These are phyloP conservation scores for Gnaphalium uliginosum DNA, from an alignment of 129 eudicot species.

Conservation along the genomic window DNA sequence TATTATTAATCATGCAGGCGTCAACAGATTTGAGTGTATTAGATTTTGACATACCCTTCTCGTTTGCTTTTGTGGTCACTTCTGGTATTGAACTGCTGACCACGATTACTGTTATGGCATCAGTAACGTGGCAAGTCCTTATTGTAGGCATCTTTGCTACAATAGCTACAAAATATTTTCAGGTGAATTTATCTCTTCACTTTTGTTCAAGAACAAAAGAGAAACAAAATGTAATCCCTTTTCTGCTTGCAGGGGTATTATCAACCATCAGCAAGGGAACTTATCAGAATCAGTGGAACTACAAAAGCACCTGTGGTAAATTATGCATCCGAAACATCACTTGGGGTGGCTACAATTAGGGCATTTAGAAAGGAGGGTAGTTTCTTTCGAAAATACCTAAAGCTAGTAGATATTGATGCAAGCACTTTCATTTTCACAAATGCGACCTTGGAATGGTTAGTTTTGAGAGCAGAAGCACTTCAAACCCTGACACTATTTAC, in stretches of 20 bases:
- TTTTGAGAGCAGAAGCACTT: conserved; percentile 63
- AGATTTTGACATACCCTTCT: conserved; percentile 61
- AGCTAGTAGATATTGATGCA: conserved; percentile 68
- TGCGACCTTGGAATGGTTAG: conserved; percentile 66
- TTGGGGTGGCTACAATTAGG: conserved; percentile 66
- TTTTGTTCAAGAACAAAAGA: not conserved
- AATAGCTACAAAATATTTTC: conserved; percentile 51
- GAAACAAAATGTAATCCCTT: not conserved
- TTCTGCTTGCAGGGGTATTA: conserved; percentile 50
- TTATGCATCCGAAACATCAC: conserved; percentile 67
- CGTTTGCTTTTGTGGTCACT: conserved; percentile 38
- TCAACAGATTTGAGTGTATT: conserved; percentile 67
- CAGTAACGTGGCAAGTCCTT: conserved; percentile 77
- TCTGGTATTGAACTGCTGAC: conserved; percentile 41
- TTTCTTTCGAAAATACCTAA: conserved; percentile 48
- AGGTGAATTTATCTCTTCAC: conserved; percentile 39
- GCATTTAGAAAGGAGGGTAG: conserved; percentile 53
- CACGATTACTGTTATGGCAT: conserved; percentile 53
- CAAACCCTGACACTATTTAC: conserved; percentile 60
- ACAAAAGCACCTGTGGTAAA: conserved; percentile 79
- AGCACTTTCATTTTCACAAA: conserved; percentile 54
- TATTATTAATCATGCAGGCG: conserved; percentile 44
- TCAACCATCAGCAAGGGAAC: conserved; percentile 66
- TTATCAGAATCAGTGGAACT: conserved; percentile 66
- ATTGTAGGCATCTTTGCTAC: conserved; percentile 55